phyloP scores from a whole-genome alignment of 2,329 filamentous ascomycete genomes.

The Stagonosporopsis vannaccii region DNA sequence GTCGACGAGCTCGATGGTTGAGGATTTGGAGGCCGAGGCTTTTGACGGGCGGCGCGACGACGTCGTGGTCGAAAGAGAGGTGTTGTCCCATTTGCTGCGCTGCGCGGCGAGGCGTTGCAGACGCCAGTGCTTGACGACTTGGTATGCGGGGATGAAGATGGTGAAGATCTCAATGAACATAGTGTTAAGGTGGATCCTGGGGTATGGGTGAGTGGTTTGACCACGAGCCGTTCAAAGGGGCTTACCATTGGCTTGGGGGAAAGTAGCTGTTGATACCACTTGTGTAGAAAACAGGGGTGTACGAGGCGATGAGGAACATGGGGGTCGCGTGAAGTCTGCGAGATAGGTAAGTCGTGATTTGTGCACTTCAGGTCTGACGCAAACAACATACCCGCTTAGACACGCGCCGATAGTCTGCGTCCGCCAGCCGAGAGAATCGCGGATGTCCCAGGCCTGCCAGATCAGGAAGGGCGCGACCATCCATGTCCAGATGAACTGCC shows the following conservation, averaged over 20 bases:
- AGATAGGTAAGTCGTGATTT: constrained; percentile 1
- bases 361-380: neutral
- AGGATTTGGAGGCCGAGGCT: constrained; percentile 3
- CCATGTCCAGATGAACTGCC: constrained; percentile 33
- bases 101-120: constrained; percentile 1
- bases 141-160: constrained; percentile 25
- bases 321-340: constrained; percentile 27
- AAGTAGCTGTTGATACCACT: constrained; percentile 25
- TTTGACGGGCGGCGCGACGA: neutral
- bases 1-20: constrained; percentile 16
- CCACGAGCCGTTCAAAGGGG: too few relatives aligned
- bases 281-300: constrained; percentile 22
- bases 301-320: constrained; percentile 29
- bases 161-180: constrained; percentile 28
- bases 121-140: constrained; percentile 22
- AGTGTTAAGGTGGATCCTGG: constrained; percentile 27
- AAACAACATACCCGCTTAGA: constrained; percentile 21
- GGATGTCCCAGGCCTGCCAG: constrained; percentile 23
- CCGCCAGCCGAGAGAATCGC: constrained; percentile 28
- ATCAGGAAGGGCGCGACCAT: constrained; percentile 27
- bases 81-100: constrained; percentile 1
- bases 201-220: neutral
- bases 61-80: constrained; percentile 6
- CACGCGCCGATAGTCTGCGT: constrained; percentile 29
- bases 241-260: constrained; percentile 27